These are phyloP conservation scores for Gonapodya prolifera DNA, from an alignment of 192 early-diverging fungal genomes.

Conservation along the genomic window DNA sequence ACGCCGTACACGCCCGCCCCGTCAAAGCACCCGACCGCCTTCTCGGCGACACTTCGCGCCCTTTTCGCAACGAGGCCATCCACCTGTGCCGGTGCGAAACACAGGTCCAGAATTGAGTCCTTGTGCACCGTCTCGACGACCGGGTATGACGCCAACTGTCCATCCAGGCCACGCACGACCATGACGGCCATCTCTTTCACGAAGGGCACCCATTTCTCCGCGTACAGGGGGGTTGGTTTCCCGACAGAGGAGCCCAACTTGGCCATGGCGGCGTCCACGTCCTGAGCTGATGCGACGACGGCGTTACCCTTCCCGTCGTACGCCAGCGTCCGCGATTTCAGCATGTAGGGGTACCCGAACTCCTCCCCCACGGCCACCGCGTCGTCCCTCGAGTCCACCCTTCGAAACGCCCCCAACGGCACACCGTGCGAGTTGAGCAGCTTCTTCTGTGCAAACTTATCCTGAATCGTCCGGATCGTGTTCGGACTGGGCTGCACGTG, in stretches of 20 bases:
- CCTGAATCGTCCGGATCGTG: conserved; percentile 84
- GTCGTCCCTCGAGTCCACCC: conserved; percentile 20
- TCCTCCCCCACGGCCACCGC: conserved; percentile 31
- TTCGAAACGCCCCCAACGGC: too few species aligned
- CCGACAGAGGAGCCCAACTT: conserved; percentile 36
- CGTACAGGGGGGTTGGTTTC: conserved; percentile 60
- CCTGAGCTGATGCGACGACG: conserved; percentile 59
- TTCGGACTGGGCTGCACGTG: conserved; percentile 67
- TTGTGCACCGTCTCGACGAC: conserved; percentile 95
- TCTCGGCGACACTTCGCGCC: conserved; percentile 72
- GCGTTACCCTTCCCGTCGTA: conserved; percentile 96
- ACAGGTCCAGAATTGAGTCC: conserved; percentile 91
- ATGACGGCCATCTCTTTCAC: conserved; percentile 91
- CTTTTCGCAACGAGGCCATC: conserved; percentile 57
- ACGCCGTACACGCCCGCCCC: conserved; percentile 93
- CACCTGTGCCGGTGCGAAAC: conserved; percentile 92
- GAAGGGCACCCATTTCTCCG: conserved; percentile 90
- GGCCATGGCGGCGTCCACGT: conserved; percentile 47
- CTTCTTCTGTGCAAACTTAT: conserved; percentile 88
- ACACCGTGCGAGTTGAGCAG: neutral
- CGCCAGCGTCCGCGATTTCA: conserved; percentile 86
- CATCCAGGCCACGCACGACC: conserved; percentile 75
- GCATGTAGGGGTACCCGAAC: conserved; percentile 90
- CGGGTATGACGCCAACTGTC: conserved; percentile 71
- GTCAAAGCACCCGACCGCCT: conserved; percentile 57